Base-by-base conservation (phyloP, 805 yeast species). In the Yamadazyma laniorum region DNA sequence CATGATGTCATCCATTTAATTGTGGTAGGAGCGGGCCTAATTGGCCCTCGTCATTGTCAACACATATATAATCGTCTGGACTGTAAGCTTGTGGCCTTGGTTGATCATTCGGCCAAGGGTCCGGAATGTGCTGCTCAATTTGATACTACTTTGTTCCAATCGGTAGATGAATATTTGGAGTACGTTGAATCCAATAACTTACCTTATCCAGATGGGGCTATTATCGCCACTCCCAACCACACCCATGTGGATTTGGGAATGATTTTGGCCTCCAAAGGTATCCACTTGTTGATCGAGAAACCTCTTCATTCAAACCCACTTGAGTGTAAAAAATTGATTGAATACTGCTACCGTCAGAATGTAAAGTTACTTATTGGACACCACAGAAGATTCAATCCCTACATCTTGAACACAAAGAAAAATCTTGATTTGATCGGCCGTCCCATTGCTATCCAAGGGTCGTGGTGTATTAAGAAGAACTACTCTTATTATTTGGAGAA, bases 381-480 rank as follows among this genome's bases (percentile, higher is more conserved):
- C 42, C 72, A 65, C 45, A 51, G 72, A 29, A 49, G 72, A 13
- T 65, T 65, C 45, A 65, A 65, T 44, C 70, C 72, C 2, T 63
- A 54, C 37, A 61, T 65, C n/a, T 48, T 64, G 14, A 54, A 58
- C 19, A 53, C 67, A 16, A 63, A 61, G 42, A 50, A 53, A 21
- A 53, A 54, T 35, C 44, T 65, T 30, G 7, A 18, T 3, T 51
- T 48, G 25, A 50, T 63, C 15, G 72, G 70, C 6, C 47, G 53
- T 1, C 42, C 61, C 9, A 50, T 65, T 15, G 72, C 67, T 1
- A 45, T 65, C 6, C 70, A 65, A 43, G 72, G 72, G 2, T 49
- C 63, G 2, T 65, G 72, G 72, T 47, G 64, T 16, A 53, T 64
- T 25, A 49, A 54, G 26, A 65, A 65, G 42, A 63, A 64, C 11